These are phyloP conservation scores for Pleurozium schreberi DNA, from an alignment of 225 moss, liverwort and hornwort species.

Conservation along the genomic window DNA sequence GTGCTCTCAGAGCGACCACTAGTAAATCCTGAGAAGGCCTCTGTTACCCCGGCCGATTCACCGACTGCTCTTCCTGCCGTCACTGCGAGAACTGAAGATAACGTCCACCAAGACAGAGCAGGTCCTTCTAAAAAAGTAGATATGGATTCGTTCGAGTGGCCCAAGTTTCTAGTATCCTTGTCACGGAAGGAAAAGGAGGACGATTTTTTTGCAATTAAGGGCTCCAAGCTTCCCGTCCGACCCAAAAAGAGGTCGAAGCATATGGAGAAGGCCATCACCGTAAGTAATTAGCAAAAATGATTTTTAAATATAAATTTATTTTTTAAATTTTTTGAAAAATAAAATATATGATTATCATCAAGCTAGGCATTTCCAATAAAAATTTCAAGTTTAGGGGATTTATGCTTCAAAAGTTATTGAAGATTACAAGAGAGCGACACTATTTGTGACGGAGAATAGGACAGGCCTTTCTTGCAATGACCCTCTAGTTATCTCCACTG, in stretches of 20 bases:
- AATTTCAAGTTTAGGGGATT: too few species aligned
- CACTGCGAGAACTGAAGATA: conserved; percentile 30
- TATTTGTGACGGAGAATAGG: too few species aligned
- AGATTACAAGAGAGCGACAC: too few species aligned
- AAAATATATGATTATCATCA: too few species aligned
- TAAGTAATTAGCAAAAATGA: too few species aligned
- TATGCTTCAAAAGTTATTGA: too few species aligned
- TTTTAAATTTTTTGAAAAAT: too few species aligned
- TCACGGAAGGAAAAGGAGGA: conserved; percentile 88
- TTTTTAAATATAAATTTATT: too few species aligned
- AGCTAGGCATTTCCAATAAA: too few species aligned
- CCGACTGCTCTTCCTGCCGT: conserved; percentile 30
- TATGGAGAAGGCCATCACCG: conserved; percentile 64
- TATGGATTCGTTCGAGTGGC: conserved; percentile 81
- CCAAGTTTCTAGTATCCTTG: conserved; percentile 64
- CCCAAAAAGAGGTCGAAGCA: conserved; percentile 77
- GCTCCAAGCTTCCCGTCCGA: conserved; percentile 68
- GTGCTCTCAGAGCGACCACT: conserved; percentile 15
- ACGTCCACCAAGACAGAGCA: conserved; percentile 37
- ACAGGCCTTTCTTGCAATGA: too few species aligned
- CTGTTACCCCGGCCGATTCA: conserved; percentile 12
- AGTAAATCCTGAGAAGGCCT: conserved; percentile 32
- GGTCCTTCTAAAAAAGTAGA: conserved; percentile 53
- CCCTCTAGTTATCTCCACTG: too few species aligned
- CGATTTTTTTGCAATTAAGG: conserved; percentile 75